Base-by-base conservation (phyloP, 495 filamentous ascomycete species). In the Aspergillus hancockii region DNA sequence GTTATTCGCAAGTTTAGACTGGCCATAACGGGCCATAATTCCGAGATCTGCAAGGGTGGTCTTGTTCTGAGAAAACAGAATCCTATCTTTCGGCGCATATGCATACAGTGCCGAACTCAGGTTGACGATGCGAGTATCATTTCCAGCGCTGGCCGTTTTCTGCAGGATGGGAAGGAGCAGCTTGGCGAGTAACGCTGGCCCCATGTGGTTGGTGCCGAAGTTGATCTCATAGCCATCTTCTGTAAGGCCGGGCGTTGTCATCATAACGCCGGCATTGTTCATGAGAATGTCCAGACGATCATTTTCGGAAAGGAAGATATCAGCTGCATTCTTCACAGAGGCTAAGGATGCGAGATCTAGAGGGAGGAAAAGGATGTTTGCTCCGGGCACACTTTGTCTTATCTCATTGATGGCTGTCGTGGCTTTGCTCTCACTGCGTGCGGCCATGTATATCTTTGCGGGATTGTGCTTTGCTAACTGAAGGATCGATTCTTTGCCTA, bases 391-490 rank as follows among this genome's bases (percentile, higher is more conserved):
- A n/a, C 12, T 40, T n/a, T 40, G 36, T 28, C 25, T 28, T 28
- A 84, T 73, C 13, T 73, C 67, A 14, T 41, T 30, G 25, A 83
- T 74, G 13, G 76, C 75, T 16, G 67, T 63, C 45, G 72, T 59
- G 10, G 71, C 79, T 62, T 79, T 81, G 1, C 65, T 59, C 14
- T 59, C 45, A n/a, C 65, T 76, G 32, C 85, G 82, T 3, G 81
- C 79, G 28, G 78, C 77, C 50, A 88, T 74, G 68, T 75, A 86
- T 58, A 89, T 78, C n/a, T 77, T 74, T 19, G 72, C 60, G 8
- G 82, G 80, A 25, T 75, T 58, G 54, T 86, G 83, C 43, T 72
- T 69, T 23, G 79, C 79, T 1, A 86, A 71, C 16, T 79, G 74
- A 30, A 74, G 68, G 23, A 83, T 67, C 16, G 82, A 74, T 55